A percentile compares a stretch with the other conserved stretches of the same genome.
Conservation (phyloP, 495 filamentous ascomycete genomes). For the Talaromyces adpressus region DNA sequence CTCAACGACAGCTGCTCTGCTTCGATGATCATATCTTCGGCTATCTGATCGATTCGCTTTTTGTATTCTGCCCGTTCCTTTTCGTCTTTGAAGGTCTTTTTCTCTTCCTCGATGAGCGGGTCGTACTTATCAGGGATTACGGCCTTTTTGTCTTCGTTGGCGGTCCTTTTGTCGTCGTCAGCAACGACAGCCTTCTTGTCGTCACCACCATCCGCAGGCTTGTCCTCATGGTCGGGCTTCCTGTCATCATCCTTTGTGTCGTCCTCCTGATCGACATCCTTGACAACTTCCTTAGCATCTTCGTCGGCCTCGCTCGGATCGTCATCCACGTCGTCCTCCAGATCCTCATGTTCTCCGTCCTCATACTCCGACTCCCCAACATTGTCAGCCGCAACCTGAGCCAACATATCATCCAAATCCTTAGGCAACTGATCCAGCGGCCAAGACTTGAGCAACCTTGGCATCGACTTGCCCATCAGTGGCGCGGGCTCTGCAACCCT, state of each 20-base stretch:
- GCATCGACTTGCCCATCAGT: not conserved
- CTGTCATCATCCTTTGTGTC: not conserved
- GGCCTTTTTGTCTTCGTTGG: not conserved
- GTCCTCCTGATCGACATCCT: not conserved
- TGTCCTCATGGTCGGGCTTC: not conserved
- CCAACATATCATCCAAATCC: conserved; percentile 2
- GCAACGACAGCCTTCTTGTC: not conserved
- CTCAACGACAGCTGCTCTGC: not conserved
- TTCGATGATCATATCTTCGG: not conserved
- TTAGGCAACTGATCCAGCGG: not conserved
- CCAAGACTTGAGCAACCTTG: not conserved
- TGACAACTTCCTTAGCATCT: not conserved
- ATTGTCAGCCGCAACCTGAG: not conserved
- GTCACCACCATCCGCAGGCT: no score
- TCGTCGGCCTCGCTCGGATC: not conserved
- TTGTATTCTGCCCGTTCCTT: not conserved
- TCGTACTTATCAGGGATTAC: not conserved
- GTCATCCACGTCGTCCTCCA: conserved; percentile 1
- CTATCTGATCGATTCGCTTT: not conserved
- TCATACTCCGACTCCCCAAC: not conserved
- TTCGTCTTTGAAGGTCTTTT: not conserved
- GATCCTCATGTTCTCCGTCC: not conserved
- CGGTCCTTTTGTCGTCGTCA: not conserved
- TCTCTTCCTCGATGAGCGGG: not conserved
- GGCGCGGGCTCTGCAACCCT: not conserved